phyloP scores from a whole-genome alignment of 495 filamentous ascomycete genomes.

The Trichoderma erinaceum region DNA sequence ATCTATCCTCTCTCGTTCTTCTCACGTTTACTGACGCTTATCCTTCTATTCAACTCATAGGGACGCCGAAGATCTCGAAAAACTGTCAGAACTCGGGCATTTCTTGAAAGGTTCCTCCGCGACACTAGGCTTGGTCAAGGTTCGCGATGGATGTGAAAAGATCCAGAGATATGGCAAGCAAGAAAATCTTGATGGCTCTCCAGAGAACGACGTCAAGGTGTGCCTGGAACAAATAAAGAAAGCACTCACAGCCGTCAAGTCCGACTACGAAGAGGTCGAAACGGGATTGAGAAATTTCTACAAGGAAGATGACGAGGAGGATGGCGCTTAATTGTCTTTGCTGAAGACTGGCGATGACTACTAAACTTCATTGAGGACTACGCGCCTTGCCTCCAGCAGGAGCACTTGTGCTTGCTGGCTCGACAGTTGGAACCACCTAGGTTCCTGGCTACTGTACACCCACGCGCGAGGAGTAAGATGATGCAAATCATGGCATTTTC shows the following conservation, averaged over 20 bases:
- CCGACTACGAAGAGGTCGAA: slow-evolving; percentile 72
- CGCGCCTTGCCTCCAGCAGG: background rate
- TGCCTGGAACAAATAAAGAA: slow-evolving; percentile 63
- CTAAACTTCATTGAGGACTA: background rate
- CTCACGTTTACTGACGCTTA: slow-evolving; percentile 21
- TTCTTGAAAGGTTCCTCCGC: slow-evolving; percentile 98
- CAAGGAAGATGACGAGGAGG: slow-evolving; percentile 9
- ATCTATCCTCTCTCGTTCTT: background rate
- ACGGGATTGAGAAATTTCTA: slow-evolving; percentile 68
- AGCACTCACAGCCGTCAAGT: slow-evolving; percentile 63
- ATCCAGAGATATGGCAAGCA: slow-evolving; percentile 86
- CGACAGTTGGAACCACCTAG: background rate
- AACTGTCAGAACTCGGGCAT: slow-evolving; percentile 80
- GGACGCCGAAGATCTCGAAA: slow-evolving; percentile 52
- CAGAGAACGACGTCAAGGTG: slow-evolving; percentile 55
- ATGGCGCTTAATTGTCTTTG: slow-evolving; percentile 4
- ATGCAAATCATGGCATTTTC: background rate
- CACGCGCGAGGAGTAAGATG: background rate
- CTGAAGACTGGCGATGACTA: background rate
- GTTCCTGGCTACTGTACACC: background rate
- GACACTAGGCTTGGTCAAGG: slow-evolving; percentile 84
- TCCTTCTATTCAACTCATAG: slow-evolving; percentile 37
- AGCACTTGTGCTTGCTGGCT: background rate
- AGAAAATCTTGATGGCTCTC: slow-evolving; percentile 68
- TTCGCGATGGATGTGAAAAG: slow-evolving; percentile 90